phyloP scores from a whole-genome alignment of 805 yeast genomes.

The Nadsonia fulvescens region DNA sequence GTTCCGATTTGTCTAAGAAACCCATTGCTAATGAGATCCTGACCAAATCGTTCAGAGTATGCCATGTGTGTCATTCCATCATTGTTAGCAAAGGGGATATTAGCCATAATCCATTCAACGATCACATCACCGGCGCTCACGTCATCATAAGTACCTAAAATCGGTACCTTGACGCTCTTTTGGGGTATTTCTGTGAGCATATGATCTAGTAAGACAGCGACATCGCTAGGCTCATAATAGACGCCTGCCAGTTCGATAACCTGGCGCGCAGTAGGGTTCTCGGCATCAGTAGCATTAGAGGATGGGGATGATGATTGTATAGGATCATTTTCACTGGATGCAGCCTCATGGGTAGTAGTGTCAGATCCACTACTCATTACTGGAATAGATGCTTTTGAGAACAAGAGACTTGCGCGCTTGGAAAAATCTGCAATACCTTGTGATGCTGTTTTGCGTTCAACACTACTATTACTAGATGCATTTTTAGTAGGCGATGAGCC shows the following conservation, averaged over 20 bases:
- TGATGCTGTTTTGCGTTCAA: too few species aligned
- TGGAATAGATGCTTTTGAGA: too few species aligned
- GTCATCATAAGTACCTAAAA: conserved; percentile 48
- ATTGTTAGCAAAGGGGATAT: conserved; percentile 18
- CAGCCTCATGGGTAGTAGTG: conserved; percentile 2
- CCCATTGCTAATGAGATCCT: conserved; percentile 43
- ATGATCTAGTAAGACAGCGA: conserved; percentile 24
- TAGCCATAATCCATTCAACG: conserved; percentile 37
- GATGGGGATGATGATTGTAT: conserved; percentile 4
- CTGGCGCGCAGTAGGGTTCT: too few species aligned
- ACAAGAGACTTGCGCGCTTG: too few species aligned
- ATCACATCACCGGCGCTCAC: conserved; percentile 45
- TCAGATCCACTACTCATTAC: conserved; percentile 5
- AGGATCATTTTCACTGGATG: conserved; percentile 6
- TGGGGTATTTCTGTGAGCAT: conserved; percentile 35
- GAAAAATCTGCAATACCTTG: too few species aligned
- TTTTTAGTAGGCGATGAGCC: conserved; percentile 3
- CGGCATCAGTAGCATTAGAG: conserved; percentile 4
- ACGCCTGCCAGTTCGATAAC: conserved; percentile 17
- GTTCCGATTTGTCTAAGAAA: conserved; percentile 47
- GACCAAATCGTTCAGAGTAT: conserved; percentile 57
- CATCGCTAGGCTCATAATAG: conserved; percentile 21
- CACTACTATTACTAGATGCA: background rate
- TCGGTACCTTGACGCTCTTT: conserved; percentile 38
- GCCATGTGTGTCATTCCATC: conserved; percentile 24